Conservation (phyloP, 805 yeast genomes). For the Scheffersomyces spartinae region DNA sequence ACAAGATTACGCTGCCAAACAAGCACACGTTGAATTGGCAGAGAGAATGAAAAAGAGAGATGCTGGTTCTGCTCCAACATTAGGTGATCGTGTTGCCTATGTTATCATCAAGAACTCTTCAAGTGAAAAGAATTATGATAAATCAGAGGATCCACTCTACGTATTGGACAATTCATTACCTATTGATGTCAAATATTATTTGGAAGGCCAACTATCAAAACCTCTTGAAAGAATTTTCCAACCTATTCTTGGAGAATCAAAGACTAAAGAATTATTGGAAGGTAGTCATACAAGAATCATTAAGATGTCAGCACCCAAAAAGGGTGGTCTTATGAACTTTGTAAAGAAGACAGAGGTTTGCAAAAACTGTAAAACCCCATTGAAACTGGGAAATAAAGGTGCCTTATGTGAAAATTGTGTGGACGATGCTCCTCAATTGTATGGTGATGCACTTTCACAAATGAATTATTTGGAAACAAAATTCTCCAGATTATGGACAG, state of each 20-base stretch:
- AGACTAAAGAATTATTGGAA: slow-evolving; percentile 67
- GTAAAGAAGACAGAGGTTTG: slow-evolving; percentile 84
- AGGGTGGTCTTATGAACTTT: slow-evolving; percentile 86
- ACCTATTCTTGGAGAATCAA: slow-evolving; percentile 82
- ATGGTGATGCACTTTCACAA: slow-evolving; percentile 68
- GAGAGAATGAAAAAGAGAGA: slow-evolving; percentile 95
- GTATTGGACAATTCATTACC: slow-evolving; percentile 88
- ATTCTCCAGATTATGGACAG: slow-evolving; percentile 90
- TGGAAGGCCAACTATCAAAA: slow-evolving; percentile 86
- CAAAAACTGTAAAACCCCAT: slow-evolving; percentile 77
- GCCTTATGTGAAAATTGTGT: slow-evolving; percentile 77
- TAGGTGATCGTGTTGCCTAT: slow-evolving; percentile 97
- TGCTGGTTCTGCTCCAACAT: slow-evolving; percentile 91
- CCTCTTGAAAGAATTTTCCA: slow-evolving; percentile 90
- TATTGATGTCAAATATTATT: slow-evolving; percentile 86
- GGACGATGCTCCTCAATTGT: slow-evolving; percentile 61
- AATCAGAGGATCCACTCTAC: slow-evolving; percentile 92
- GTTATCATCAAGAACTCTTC: slow-evolving; percentile 73
- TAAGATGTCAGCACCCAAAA: slow-evolving; percentile 59
- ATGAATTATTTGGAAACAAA: slow-evolving; percentile 72
- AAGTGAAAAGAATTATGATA: slow-evolving; percentile 82
- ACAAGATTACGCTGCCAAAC: slow-evolving; percentile 89
- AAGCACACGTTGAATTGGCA: slow-evolving; percentile 94
- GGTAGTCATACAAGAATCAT: slow-evolving; percentile 81
- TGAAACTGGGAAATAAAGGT: slow-evolving; percentile 47